Conservation (phyloP, 108 stramenopile genomes). For the Skeletonema grethae region DNA sequence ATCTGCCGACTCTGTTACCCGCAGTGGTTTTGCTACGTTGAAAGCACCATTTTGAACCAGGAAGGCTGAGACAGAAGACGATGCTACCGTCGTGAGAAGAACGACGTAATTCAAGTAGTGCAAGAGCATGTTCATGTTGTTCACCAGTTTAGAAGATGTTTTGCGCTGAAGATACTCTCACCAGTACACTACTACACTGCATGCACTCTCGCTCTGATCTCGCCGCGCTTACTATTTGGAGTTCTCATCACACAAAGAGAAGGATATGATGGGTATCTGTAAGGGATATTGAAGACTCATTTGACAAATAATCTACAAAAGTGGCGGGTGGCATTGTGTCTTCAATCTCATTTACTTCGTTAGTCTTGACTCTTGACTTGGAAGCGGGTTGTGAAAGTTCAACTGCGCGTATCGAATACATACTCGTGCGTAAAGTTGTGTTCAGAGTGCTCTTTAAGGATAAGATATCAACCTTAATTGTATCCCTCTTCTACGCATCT, state of each 20-base stretch:
- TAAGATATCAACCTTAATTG: background rate
- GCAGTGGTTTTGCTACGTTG: background rate
- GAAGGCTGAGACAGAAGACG: background rate
- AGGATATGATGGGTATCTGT: no score
- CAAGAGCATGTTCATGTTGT: background rate
- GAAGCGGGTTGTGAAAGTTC: background rate
- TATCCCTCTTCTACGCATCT: slow-evolving; percentile 22
- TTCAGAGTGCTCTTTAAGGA: background rate
- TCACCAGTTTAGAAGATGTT: background rate
- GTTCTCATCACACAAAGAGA: background rate
- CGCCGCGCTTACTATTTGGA: background rate
- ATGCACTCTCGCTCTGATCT: no score
- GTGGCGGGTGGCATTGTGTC: no score
- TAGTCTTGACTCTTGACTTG: no score
- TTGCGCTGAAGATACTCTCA: no score
- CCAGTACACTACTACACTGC: no score
- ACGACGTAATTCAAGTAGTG: background rate
- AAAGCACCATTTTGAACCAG: background rate
- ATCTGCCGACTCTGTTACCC: background rate
- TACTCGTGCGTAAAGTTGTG: background rate
- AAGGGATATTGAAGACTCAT: no score
- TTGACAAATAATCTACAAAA: no score
- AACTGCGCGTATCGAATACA: background rate
- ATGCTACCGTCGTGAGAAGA: background rate
- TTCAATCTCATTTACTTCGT: no score